These are phyloP conservation scores for Digitaria exilis DNA, from an alignment of 202 grass and related monocot species.

Conservation along the genomic window DNA sequence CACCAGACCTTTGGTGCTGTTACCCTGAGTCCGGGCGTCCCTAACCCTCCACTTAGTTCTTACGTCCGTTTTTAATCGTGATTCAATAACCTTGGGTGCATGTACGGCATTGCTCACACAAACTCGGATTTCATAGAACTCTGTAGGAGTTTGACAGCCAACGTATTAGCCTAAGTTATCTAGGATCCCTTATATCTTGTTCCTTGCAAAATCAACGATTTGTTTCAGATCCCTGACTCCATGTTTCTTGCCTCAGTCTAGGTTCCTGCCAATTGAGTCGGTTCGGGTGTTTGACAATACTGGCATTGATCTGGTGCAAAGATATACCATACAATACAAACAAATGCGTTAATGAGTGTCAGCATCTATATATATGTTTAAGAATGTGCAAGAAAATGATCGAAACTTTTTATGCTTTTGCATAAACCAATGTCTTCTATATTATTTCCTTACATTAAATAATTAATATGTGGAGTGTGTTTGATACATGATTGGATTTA, in stretches of 20 bases:
- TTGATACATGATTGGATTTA: neutral
- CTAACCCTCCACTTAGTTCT: neutral
- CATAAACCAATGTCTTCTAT: constrained; percentile 1
- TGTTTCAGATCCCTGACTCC: constrained; percentile 12
- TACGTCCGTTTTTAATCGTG: neutral
- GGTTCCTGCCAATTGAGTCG: neutral
- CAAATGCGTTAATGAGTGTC: neutral
- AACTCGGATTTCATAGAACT: neutral
- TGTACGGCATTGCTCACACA: neutral
- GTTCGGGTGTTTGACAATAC: neutral
- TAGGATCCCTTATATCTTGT: neutral
- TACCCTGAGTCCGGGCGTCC: neutral
- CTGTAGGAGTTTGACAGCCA: neutral
- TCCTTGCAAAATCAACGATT: neutral
- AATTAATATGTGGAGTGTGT: neutral
- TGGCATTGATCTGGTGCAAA: constrained; percentile 20
- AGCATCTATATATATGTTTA: neutral
- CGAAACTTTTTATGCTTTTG: neutral
- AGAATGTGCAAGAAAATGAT: neutral
- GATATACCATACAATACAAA: neutral
- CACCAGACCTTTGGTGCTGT: neutral
- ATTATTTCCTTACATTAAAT: neutral
- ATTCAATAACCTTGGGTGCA: neutral
- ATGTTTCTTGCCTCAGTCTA: neutral
- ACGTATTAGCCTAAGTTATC: neutral